A percentile compares a stretch with the other conserved stretches of the same genome.
phyloP scores from a whole-genome alignment of 495 filamentous ascomycete species.

The Neurospora sublineolata region DNA sequence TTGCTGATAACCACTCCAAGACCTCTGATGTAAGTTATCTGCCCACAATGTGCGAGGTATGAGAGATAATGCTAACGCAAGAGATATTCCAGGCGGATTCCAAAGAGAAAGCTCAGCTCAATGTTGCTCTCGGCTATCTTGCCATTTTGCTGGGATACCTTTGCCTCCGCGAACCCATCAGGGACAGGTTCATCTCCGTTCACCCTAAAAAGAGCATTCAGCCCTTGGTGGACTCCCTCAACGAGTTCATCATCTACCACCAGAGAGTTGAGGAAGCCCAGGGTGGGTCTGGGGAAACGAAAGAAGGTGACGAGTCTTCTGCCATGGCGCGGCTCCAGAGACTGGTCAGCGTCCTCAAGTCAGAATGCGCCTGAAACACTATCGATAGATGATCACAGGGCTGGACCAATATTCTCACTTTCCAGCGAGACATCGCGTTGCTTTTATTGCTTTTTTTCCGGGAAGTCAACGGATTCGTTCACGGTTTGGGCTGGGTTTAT shows the following conservation, averaged over 20 bases:
- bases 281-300: constrained; percentile 34
- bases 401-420: not conserved
- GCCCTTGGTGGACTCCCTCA: constrained; percentile 61
- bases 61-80: constrained; percentile 25
- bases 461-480: not conserved
- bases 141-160: constrained; percentile 74
- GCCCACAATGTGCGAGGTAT: constrained; percentile 32
- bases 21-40: constrained; percentile 36
- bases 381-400: not conserved
- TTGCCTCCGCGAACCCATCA: constrained; percentile 47
- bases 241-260: constrained; percentile 75
- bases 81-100: constrained; percentile 56
- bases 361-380: constrained; percentile 1
- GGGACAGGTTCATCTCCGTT: constrained; percentile 35
- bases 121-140: constrained; percentile 85
- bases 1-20: constrained; percentile 39
- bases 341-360: constrained; percentile 27
- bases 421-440: not conserved
- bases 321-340: constrained; percentile 48
- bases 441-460: not conserved
- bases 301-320: constrained; percentile 30
- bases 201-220: constrained; percentile 50
- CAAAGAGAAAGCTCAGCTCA: constrained; percentile 68
- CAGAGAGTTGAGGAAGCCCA: constrained; percentile 54
- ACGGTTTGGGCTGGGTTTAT: not conserved